phyloP scores from a whole-genome alignment of 257 asterid genomes.

The Scutellaria galericulata region DNA sequence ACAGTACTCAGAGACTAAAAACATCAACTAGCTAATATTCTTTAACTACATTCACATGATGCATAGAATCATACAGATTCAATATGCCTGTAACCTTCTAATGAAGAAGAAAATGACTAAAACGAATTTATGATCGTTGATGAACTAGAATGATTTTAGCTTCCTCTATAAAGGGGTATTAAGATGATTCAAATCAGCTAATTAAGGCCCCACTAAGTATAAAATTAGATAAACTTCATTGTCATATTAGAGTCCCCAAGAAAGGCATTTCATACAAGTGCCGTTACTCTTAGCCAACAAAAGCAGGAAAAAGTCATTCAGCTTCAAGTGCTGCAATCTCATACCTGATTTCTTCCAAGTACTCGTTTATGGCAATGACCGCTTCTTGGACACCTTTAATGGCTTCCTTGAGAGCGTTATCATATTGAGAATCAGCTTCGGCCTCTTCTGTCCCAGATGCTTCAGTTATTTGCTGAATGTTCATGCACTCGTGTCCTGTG shows the following conservation, averaged over 20 bases:
- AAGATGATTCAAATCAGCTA: not conserved
- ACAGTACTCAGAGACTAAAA: not conserved
- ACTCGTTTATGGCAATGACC: constrained; percentile 72
- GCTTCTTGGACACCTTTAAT: constrained; percentile 84
- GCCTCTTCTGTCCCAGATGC: constrained; percentile 98
- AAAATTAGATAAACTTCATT: not conserved
- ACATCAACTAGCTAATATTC: constrained; percentile 1
- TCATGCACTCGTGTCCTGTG: constrained; percentile 75
- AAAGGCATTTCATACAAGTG: constrained; percentile 6
- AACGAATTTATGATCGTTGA: not conserved
- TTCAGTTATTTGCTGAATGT: constrained; percentile 90
- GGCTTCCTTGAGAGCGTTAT: constrained; percentile 84
- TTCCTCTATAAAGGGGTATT: constrained; percentile 1
- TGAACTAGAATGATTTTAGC: not conserved
- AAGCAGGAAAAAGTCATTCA: constrained; percentile 40
- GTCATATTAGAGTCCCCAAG: not conserved
- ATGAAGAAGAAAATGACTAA: not conserved
- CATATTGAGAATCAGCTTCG: constrained; percentile 89
- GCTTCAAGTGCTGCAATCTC: constrained; percentile 84
- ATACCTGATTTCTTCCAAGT: constrained; percentile 92
- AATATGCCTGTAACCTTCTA: not conserved
- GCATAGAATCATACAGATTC: not conserved
- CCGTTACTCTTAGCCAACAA: not conserved
- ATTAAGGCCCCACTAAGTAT: constrained; percentile 16
- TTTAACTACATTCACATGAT: not conserved